Base-by-base conservation (phyloP, 2,329 filamentous ascomycete genomes). In the Verruconis gallopava region DNA sequence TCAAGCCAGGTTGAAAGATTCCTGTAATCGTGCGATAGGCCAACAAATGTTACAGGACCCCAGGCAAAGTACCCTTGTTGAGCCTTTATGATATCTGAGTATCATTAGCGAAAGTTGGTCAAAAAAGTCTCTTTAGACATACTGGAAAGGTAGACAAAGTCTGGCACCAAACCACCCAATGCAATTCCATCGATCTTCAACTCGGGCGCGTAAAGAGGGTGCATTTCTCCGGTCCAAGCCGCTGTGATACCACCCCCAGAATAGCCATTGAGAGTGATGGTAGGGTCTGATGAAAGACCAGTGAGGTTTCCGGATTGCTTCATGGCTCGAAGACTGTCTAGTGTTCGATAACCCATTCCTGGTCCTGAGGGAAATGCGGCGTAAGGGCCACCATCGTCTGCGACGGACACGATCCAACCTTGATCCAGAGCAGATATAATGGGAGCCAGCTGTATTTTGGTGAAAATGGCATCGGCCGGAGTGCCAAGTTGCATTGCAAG, bases 191-290 rank as follows among this genome's bases (percentile, higher is more conserved):
- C 56, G 21, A 76, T 60, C 2, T 58, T 53, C 4, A 76, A 52
- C 28, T 73, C 69, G 0, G 72, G 69, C 0, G 72, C 72, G 45
- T 76, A 76, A 3, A 57, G 55, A 1, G 60, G 55, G 34, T 71
- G 68, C 14, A 36, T 36, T 17, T 19, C 18, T 11, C 37, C 11
- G 21, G 22, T 19, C 37, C 37, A 38, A 22, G 17, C 9, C 5
- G n/a, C 37, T 11, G 37, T 22, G n/a, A 21, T 21, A 13, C 17
- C 37, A 21, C 37, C 20, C 5, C 14, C 37, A n/a, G 37, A 38
- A 18, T 38, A 38, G 11, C 37, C 37, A 38, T 38, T 13, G 11
- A 38, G 11, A 12, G 37, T 38, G 11, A 18, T 38, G 20, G 18
- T 38, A 5, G 37, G 37, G 22, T 38, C 37, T 11, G 37, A 25